Percentiles rank a stretch among this genome's conserved stretches.
These are phyloP conservation scores for Penicillium griseofulvum DNA, from an alignment of 2,329 filamentous ascomycete species.

Conservation along the genomic window DNA sequence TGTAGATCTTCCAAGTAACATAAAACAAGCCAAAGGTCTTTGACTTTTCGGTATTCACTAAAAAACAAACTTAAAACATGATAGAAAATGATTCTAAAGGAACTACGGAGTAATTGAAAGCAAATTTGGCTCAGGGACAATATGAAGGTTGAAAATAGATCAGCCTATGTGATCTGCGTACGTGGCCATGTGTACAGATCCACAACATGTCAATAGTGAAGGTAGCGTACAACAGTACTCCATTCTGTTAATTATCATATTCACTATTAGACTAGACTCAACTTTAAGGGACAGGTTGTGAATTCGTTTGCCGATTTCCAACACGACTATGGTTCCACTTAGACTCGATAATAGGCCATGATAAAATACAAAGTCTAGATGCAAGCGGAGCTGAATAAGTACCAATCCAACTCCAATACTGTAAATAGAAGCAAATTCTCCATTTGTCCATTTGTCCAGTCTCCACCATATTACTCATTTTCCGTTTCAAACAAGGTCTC, in stretches of 20 bases:
- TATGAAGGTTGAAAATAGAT: not conserved
- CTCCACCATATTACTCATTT: slow-evolving; percentile 7
- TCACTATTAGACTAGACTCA: not conserved
- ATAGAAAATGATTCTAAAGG: not conserved
- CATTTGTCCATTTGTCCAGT: not conserved
- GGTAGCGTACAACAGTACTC: not conserved
- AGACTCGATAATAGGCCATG: not conserved
- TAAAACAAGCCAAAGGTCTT: not conserved
- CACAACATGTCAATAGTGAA: not conserved
- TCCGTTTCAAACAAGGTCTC: not conserved
- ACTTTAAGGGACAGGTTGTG: not conserved
- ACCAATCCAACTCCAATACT: not conserved
- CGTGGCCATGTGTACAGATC: not conserved
- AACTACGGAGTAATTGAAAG: too few species aligned
- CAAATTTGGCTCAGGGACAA: not conserved
- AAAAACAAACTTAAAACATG: not conserved
- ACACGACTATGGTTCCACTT: not conserved
- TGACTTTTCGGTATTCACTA: too few species aligned
- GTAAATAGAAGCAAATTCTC: slow-evolving; percentile 4
- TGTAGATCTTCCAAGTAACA: not conserved
- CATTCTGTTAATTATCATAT: not conserved
- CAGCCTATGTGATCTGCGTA: not conserved
- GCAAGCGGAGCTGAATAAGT: slow-evolving; percentile 2
- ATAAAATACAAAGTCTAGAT: slow-evolving; percentile 1
- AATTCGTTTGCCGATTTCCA: slow-evolving; percentile 6